phyloP scores from a whole-genome alignment of 768 basidiomycete species.

The Chalciporus pseudorubinellus region DNA sequence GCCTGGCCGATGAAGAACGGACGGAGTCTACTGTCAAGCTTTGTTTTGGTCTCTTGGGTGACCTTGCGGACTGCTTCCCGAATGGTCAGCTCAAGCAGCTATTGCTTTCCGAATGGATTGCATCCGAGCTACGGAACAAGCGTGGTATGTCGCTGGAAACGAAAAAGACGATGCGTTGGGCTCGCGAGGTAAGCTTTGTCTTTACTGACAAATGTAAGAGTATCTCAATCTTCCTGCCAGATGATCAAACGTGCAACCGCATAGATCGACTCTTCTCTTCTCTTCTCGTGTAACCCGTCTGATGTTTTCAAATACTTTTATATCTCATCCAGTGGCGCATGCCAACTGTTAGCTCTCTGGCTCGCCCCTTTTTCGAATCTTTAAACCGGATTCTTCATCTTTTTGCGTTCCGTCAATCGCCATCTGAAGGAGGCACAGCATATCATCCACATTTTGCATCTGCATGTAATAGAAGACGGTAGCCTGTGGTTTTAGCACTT shows the following conservation, averaged over 20 bases:
- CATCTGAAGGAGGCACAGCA: slow-evolving; percentile 73
- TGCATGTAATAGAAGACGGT: slow-evolving; percentile 58
- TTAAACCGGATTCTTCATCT: slow-evolving; percentile 13
- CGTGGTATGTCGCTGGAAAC: slow-evolving; percentile 72
- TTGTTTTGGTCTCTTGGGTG: slow-evolving; percentile 85
- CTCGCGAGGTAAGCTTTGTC: slow-evolving; percentile 68
- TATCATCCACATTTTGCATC: slow-evolving; percentile 44
- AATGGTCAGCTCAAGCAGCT: slow-evolving; percentile 76
- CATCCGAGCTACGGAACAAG: slow-evolving; percentile 67
- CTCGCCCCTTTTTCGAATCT: slow-evolving; percentile 11
- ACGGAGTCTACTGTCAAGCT: slow-evolving; percentile 74
- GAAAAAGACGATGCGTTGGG: slow-evolving; percentile 91
- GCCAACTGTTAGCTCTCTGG: slow-evolving; percentile 41
- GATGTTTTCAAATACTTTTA: slow-evolving; percentile 30
- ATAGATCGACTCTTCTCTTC: slow-evolving; percentile 41
- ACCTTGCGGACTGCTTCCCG: slow-evolving; percentile 87
- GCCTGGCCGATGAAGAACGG: slow-evolving; percentile 77
- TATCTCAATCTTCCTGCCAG: slow-evolving; percentile 34
- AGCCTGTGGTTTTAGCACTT: slow-evolving; percentile 27
- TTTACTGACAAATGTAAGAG: background rate
- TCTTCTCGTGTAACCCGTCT: slow-evolving; percentile 23
- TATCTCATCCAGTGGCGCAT: slow-evolving; percentile 40
- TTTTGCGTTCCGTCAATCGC: slow-evolving; percentile 36
- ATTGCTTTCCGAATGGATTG: slow-evolving; percentile 79
- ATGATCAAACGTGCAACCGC: slow-evolving; percentile 79